phyloP scores from a whole-genome alignment of 148 eudicot species.

The Rhododendron griersonianum region DNA sequence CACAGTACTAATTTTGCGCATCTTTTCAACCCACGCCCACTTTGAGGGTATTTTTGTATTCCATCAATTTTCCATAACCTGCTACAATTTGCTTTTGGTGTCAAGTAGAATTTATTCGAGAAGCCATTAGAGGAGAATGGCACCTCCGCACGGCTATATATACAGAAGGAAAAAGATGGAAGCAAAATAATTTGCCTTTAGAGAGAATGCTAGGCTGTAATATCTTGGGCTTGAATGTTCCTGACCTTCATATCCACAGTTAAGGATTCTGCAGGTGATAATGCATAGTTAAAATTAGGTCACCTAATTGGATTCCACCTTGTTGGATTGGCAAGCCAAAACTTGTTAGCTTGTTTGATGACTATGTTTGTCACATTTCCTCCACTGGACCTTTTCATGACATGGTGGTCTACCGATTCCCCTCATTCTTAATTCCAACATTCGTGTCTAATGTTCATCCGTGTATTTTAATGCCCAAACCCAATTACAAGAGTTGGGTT shows the following conservation, averaged over 20 bases:
- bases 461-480: neutral
- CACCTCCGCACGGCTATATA: neutral
- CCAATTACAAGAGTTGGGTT: neutral
- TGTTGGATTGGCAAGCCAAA: neutral
- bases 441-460: neutral
- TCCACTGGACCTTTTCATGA: neutral
- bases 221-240: neutral
- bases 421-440: neutral
- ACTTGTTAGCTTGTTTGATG: neutral
- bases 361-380: neutral
- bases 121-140: neutral
- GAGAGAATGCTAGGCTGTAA: neutral
- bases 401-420: neutral
- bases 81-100: neutral
- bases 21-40: neutral
- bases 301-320: too few relatives aligned
- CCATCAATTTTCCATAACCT: neutral
- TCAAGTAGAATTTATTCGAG: neutral
- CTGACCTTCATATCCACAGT: neutral
- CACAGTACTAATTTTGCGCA: neutral
- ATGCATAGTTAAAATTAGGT: neutral
- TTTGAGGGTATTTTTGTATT: neutral
- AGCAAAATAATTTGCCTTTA: neutral
- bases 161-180: neutral
- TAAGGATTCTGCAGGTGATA: neutral